Evolutionary conservation across 176 grass and related monocot species (phyloP), one percentile per base, ranked within the genome.

Genomic region (Oryza punctata): DNA sequence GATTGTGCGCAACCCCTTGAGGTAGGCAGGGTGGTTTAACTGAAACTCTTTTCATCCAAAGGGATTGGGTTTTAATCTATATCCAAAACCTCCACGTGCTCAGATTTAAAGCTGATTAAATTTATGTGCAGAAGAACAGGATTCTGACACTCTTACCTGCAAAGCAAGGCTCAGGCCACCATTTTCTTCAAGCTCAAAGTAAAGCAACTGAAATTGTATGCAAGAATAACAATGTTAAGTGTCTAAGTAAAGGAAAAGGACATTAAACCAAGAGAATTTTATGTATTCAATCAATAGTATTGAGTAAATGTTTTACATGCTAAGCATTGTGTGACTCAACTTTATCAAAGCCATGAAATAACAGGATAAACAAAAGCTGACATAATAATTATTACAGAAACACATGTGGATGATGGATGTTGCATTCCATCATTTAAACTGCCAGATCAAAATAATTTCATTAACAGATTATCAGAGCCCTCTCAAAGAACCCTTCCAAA

Each of bases 111-210:
- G n/a, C 21, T 61, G n/a, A 61, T 61, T 61, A 61, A 61, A 61
- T 8, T 23, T 23, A 61, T 24, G 57, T 11, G 57, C 7, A 61
- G n/a, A 61, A 61, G 21, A 24, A 61, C 18, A 57, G 50, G 15
- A 80, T 11, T 40, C 19, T 41, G 35, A 27, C 79, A 88, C 29
- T 70, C 30, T 12, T 85, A 99, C 97, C 91, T 99, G 97, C 43
- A 96, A 86, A 60, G 85, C 97, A 83, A 99, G 93, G 60, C 97
- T 99, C 72, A 99, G 60, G 37, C 97, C 97, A 69, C 91, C 93
- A 84, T 89, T 94, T 83, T 99, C 97, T 91, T 99, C 97, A 30
- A 92, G 87, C 87, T 99, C 97, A 86, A 99, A 99, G 83, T 96
- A 99, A 69, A 99, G 88, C 78, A 99, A 78, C 97, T 99, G 86